phyloP scores from a whole-genome alignment of 768 basidiomycete genomes.

The Boletus subparvulus region DNA sequence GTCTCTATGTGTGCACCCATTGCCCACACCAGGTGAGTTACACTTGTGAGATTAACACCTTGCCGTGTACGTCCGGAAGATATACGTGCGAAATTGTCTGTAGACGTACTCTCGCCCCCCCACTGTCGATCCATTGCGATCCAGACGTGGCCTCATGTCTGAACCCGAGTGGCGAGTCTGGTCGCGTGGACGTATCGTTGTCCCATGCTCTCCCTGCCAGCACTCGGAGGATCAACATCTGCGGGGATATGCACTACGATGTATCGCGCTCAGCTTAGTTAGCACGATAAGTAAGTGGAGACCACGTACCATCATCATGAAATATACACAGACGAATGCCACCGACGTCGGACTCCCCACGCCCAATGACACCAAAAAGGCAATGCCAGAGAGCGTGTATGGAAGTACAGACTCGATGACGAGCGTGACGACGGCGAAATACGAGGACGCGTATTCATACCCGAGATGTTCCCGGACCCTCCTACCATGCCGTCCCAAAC shows the following conservation, averaged over 20 bases:
- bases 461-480: constrained; percentile 12
- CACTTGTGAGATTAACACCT: background rate
- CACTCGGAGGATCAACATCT: constrained; percentile 27
- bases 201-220: constrained; percentile 14
- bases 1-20: background rate
- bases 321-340: constrained; percentile 12
- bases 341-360: constrained; percentile 11
- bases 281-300: background rate
- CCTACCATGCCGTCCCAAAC: constrained; percentile 11
- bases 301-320: constrained; percentile 21
- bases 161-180: constrained; percentile 12
- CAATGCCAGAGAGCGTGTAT: constrained; percentile 24
- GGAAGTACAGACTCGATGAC: constrained; percentile 28
- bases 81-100: constrained; percentile 1
- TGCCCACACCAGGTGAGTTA: background rate
- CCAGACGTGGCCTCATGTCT: background rate
- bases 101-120: background rate
- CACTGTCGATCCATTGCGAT: background rate
- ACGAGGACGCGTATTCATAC: constrained; percentile 13
- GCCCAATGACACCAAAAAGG: constrained; percentile 23
- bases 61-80: background rate
- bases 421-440: constrained; percentile 11
- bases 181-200: background rate
- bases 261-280: background rate
- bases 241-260: constrained; percentile 29